A percentile compares a stretch with the other conserved stretches of the same genome.
Conservation (phyloP, 2,329 filamentous ascomycete genomes). For the Alternaria angustiovoidea region DNA sequence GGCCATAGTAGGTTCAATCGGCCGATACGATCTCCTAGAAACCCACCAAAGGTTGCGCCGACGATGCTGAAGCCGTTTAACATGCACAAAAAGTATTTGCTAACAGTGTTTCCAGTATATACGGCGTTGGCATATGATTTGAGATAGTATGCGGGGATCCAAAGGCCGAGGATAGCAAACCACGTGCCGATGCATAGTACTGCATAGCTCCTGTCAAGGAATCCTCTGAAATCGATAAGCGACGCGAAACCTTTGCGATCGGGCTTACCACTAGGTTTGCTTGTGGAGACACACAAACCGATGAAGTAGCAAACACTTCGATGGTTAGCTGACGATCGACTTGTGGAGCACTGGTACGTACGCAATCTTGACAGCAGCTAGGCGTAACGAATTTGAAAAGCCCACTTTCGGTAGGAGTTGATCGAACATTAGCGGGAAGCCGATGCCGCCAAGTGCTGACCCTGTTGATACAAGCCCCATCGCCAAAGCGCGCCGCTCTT, state of each 20-base stretch:
- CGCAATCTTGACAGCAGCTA: constrained; percentile 63
- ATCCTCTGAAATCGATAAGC: constrained; percentile 47
- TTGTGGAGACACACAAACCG: constrained; percentile 46
- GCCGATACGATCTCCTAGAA: constrained; percentile 62
- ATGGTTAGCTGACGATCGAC: constrained; percentile 21
- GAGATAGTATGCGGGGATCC: constrained; percentile 44
- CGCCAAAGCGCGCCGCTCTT: constrained; percentile 51
- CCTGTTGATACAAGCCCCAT: constrained; percentile 56
- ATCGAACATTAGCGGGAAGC: constrained; percentile 65
- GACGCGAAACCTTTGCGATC: constrained; percentile 33
- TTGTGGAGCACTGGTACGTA: constrained; percentile 11
- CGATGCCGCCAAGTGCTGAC: constrained; percentile 56
- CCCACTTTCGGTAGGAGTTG: constrained; percentile 64
- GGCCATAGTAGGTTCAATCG: constrained; percentile 63
- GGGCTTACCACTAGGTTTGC: constrained; percentile 18
- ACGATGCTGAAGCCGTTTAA: constrained; percentile 63
- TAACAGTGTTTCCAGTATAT: constrained; percentile 57
- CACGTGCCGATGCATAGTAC: constrained; percentile 41
- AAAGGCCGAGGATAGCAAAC: constrained; percentile 42
- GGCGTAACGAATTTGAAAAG: constrained; percentile 68
- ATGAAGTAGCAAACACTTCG: constrained; percentile 58
- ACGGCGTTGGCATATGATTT: constrained; percentile 67
- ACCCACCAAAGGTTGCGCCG: constrained; percentile 61
- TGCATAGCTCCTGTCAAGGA: constrained; percentile 42
- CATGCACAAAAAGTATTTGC: constrained; percentile 57